Evolutionary conservation across 495 filamentous ascomycete species (phyloP).

Genomic region (Trypethelium eluteriae): DNA sequence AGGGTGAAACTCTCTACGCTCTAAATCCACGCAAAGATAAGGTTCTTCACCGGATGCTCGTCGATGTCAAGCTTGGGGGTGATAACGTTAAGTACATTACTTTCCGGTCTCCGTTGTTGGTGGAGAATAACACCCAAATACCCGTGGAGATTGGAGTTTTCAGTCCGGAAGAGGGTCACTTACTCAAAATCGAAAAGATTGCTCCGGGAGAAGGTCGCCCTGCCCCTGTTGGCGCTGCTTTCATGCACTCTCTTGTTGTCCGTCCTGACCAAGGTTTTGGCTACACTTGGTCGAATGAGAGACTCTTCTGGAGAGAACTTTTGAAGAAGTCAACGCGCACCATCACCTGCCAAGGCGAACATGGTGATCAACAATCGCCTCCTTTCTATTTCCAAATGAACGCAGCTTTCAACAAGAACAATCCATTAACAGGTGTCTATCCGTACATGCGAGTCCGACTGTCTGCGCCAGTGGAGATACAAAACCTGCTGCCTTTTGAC

Average conservation of each 20-base stretch:
- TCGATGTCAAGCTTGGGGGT: constrained; percentile 79
- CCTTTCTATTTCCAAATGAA: constrained; percentile 97
- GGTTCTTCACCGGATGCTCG: constrained; percentile 78
- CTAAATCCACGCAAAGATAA: constrained; percentile 75
- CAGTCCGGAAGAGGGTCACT: constrained; percentile 76
- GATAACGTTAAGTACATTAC: constrained; percentile 98
- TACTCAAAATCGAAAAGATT: constrained; percentile 97
- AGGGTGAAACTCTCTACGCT: constrained; percentile 84
- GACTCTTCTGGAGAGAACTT: constrained; percentile 85
- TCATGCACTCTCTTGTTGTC: constrained; percentile 80
- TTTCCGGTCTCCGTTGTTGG: constrained; percentile 83
- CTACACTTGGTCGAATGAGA: constrained; percentile 85
- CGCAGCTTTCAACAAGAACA: constrained; percentile 68
- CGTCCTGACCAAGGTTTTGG: constrained; percentile 95
- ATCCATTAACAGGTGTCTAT: constrained; percentile 74
- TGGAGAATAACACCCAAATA: constrained; percentile 98
- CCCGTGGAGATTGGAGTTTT: constrained; percentile 92
- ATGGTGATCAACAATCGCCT: constrained; percentile 60
- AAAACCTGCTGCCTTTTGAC: constrained; percentile 91
- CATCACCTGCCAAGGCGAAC: constrained; percentile 77
- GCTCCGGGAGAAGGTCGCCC: constrained; percentile 85
- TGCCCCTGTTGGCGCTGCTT: constrained; percentile 86
- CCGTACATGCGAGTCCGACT: constrained; percentile 90
- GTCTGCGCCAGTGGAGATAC: constrained; percentile 83
- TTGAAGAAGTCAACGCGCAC: constrained; percentile 74